Base-by-base conservation (phyloP, 2,329 filamentous ascomycete species). In the Neonectria magnoliae region DNA sequence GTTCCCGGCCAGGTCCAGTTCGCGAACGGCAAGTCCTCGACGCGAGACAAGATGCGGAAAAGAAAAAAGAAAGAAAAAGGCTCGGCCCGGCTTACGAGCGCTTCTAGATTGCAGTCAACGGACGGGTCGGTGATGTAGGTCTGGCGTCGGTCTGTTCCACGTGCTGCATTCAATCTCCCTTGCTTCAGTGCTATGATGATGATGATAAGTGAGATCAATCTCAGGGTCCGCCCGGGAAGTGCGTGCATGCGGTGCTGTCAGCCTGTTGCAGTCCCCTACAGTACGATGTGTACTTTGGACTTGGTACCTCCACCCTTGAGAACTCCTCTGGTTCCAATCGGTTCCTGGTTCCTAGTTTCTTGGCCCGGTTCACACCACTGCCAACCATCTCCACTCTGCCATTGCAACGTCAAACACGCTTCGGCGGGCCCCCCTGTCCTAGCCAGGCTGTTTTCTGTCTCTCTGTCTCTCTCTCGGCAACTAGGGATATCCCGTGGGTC, bases 301-400 rank as follows among this genome's bases (percentile, higher is more conserved):
- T 51, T 20, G 5, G 48, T 48, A 27, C 44, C 44, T 47, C 44
- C 27, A 51, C 51, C 68, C 56, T 55, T 31, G 57, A 36, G 57
- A 36, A 29, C 51, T 47, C 44, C 57, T 64, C 45, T 47, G 27
- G 27, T 62, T 36, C 54, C 29, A 57, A 45, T 64, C 45, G 53
- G 65, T 57, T 60, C 29, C 61, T 68, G 58, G 68, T 72, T 71
- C 70, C 70, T 71, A 68, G 61, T 68, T 64, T 38, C 69, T 67
- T 72, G 57, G 48, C 56, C 57, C 47, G 60, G 66, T 62, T 68
- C 60, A 65, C 56, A 63, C 68, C 64, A 71, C 68, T 57, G 42
- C 62, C 64, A 60, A 56, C 57, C 52, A 33, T 51, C 64, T 55
- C 68, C 69, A 70, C 69, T 52, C 60, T 48, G 41, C 53, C 65